Base-by-base conservation (phyloP, 2,329 filamentous ascomycete species). In the Coniochaeta prunicola region DNA sequence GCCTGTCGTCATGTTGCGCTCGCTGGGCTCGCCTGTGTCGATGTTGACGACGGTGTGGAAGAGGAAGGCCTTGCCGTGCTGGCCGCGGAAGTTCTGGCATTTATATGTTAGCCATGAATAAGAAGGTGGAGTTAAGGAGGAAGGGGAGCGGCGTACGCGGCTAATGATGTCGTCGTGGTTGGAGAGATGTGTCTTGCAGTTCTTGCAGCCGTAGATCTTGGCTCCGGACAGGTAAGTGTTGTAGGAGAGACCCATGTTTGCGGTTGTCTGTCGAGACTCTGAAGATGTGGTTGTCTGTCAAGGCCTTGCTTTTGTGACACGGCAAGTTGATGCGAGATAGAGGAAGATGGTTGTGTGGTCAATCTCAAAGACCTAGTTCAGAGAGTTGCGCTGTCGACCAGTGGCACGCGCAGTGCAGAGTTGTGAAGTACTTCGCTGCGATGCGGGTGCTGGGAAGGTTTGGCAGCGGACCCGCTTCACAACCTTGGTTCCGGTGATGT, bases 1-100 rank as follows among this genome's bases (percentile, higher is more conserved):
- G 57, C 94, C 94, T 0, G 94, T 99, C 15, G 94, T 99, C 94
- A 99, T 99, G 77, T 89, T 96, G 64, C 94, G 91, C 77, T 99
- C 94, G 71, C 84, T 88, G n/a, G 93, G 84, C 61, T 96, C 90
- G 66, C 89, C 88, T 53, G 86, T 80, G 64, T 87, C 88, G 71
- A 96, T 83, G 76, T 99, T 99, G 74, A 99, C 94, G 58, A 99
- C 94, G 63, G 74, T 86, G 76, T 93, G 90, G 81, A 99, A 97
- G 65, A 99, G 88, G 76, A 92, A 99, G 59, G 94, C 94, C 77
- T 97, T 97, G 71, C 94, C 94, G 74, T 97, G 93, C 74, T 97
- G 93, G 69, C 94, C 94, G 62, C 94, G 91, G 79, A 99, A 99
- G 77, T 96, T 97, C 92, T 97, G 73, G 55, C 21, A 6, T 36